These are phyloP conservation scores for Trichoderma harzianum DNA, from an alignment of 2,329 filamentous ascomycete genomes.

Conservation along the genomic window DNA sequence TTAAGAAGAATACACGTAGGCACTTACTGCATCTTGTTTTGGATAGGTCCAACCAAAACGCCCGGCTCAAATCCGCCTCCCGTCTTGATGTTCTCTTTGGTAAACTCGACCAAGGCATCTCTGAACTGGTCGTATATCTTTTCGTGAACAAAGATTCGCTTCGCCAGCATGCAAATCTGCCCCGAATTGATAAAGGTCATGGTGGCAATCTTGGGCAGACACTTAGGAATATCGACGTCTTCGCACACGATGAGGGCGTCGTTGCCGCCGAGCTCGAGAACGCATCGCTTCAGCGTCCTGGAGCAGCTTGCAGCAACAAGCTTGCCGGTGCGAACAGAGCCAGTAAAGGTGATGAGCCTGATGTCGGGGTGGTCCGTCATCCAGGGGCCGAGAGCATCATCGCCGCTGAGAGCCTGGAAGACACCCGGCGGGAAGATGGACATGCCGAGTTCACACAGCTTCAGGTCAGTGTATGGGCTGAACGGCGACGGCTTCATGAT, in stretches of 20 bases:
- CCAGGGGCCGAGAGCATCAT: constrained; percentile 57
- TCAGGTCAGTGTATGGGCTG: constrained; percentile 56
- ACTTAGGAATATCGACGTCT: constrained; percentile 48
- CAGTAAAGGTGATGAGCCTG: constrained; percentile 67
- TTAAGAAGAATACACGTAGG: not conserved
- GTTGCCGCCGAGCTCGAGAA: constrained; percentile 67
- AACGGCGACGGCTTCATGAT: constrained; percentile 58
- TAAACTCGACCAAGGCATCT: constrained; percentile 44
- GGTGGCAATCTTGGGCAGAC: constrained; percentile 34
- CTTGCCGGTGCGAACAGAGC: constrained; percentile 66
- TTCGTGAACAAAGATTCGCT: constrained; percentile 56
- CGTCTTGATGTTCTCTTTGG: constrained; percentile 41
- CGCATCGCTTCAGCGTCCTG: constrained; percentile 61
- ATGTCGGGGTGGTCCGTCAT: constrained; percentile 57
- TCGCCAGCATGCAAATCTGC: constrained; percentile 59
- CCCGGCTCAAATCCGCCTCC: constrained; percentile 43
- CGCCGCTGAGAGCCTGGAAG: constrained; percentile 57
- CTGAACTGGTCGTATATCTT: constrained; percentile 53
- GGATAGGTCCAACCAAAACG: constrained; percentile 50
- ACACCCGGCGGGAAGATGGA: constrained; percentile 60
- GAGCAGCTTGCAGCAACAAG: constrained; percentile 71
- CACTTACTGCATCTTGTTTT: constrained; percentile 57
- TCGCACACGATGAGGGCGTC: constrained; percentile 47
- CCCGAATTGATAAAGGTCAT: constrained; percentile 53
- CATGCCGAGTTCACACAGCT: constrained; percentile 55